Evolutionary conservation across 805 yeast species (phyloP).

Genomic region (Candida maesae): DNA sequence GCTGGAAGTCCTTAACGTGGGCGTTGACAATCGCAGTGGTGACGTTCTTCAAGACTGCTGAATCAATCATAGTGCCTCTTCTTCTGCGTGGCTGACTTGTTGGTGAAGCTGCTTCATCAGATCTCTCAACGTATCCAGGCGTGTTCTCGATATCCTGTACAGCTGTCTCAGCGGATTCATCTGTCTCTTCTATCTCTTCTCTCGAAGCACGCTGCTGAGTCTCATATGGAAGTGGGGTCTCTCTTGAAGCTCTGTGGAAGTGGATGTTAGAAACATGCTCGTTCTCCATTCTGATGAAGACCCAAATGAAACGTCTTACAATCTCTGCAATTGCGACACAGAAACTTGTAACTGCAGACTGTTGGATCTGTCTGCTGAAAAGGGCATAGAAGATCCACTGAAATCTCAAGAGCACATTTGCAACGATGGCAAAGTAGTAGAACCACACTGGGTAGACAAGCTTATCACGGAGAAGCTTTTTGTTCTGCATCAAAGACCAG

Average conservation of each 20-base stretch:
- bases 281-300: constrained; percentile 89
- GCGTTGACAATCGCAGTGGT: constrained; percentile 64
- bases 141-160: constrained; percentile 8
- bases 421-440: constrained; percentile 71
- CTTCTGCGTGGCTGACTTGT: constrained; percentile 8
- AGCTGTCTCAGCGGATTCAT: constrained; percentile 4
- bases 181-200: constrained; percentile 7
- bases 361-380: constrained; percentile 73
- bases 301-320: constrained; percentile 82
- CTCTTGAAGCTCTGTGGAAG: constrained; percentile 82
- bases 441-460: constrained; percentile 57
- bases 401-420: constrained; percentile 73
- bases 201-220: constrained; percentile 32
- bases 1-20: constrained; percentile 80
- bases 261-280: constrained; percentile 92
- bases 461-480: constrained; percentile 64
- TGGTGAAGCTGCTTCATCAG: too few species aligned
- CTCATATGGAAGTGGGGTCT: constrained; percentile 79
- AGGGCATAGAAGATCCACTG: constrained; percentile 91
- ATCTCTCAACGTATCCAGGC: constrained; percentile 6
- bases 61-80: constrained; percentile 18
- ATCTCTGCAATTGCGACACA: constrained; percentile 79
- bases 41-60: constrained; percentile 38
- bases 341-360: constrained; percentile 84
- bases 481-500: constrained; percentile 81